Conservation (phyloP, 495 filamentous ascomycete genomes). For the Daldinia caldariorum region DNA sequence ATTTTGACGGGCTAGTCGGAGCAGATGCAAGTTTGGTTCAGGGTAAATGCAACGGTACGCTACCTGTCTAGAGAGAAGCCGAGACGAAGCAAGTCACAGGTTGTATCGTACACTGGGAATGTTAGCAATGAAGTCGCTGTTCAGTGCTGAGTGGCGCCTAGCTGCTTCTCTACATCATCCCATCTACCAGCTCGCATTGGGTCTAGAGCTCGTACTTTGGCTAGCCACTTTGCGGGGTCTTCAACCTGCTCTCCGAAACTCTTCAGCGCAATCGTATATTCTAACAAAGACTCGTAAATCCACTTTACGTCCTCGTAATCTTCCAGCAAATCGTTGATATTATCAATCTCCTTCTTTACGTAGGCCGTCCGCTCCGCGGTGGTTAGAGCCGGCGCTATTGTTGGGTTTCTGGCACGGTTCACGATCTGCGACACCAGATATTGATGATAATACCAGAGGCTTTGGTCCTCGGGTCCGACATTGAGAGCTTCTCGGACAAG, state of each 20-base stretch:
- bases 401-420: constrained; percentile 52
- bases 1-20: constrained; percentile 72
- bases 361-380: constrained; percentile 70
- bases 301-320: constrained; percentile 80
- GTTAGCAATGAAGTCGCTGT: constrained; percentile 7
- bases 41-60: constrained; percentile 44
- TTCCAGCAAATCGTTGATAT: constrained; percentile 76
- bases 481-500: constrained; percentile 79
- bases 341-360: constrained; percentile 71
- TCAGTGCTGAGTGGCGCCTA: constrained; percentile 35
- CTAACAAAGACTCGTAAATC: constrained; percentile 80
- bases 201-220: constrained; percentile 71
- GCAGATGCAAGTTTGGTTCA: constrained; percentile 56
- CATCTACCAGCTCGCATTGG: constrained; percentile 75
- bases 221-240: constrained; percentile 68
- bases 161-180: constrained; percentile 67
- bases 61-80: constrained; percentile 23
- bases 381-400: constrained; percentile 70
- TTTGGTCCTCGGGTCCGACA: constrained; percentile 90
- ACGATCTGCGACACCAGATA: constrained; percentile 66
- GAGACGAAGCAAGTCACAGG: neutral
- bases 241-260: constrained; percentile 55
- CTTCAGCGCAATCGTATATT: constrained; percentile 64
- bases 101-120: neutral
- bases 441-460: constrained; percentile 93